phyloP scores from a whole-genome alignment of 2,329 filamentous ascomycete genomes.

The Alternaria triticina region DNA sequence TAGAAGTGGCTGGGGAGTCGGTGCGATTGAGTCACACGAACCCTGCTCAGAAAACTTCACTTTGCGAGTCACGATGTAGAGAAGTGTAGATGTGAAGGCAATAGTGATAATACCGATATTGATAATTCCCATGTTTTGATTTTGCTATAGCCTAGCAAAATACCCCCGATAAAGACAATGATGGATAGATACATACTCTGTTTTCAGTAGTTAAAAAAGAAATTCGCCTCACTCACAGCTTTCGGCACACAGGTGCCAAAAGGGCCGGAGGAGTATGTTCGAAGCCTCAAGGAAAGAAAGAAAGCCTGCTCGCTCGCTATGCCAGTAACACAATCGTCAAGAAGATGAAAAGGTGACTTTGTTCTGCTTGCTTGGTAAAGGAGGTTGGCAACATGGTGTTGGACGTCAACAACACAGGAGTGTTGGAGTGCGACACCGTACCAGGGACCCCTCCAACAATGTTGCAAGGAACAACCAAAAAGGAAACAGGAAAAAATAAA shows the following conservation, averaged over 20 bases:
- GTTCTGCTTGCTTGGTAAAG: not conserved
- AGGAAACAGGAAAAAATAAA: slow-evolving; percentile 10
- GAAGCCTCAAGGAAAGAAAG: slow-evolving; percentile 14
- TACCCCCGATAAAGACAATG: not conserved
- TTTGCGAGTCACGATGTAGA: not conserved
- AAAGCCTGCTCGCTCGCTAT: slow-evolving; percentile 39
- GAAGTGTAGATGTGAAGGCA: not conserved
- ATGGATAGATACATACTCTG: slow-evolving; percentile 17
- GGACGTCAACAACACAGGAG: slow-evolving; percentile 10
- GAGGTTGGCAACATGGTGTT: not conserved
- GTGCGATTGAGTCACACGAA: not conserved
- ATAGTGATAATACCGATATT: slow-evolving; percentile 3
- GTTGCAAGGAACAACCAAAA: not conserved
- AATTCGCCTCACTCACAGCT: slow-evolving; percentile 12
- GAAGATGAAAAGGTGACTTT: slow-evolving; percentile 20
- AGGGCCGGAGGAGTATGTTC: slow-evolving; percentile 12
- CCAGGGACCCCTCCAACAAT: slow-evolving; percentile 11
- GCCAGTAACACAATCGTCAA: slow-evolving; percentile 48
- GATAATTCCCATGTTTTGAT: slow-evolving; percentile 4
- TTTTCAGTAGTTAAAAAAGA: slow-evolving; percentile 11
- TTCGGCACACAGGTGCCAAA: not conserved
- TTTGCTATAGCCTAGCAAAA: slow-evolving; percentile 6
- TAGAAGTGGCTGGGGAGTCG: not conserved
- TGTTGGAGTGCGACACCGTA: slow-evolving; percentile 13
- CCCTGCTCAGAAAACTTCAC: not conserved